These are phyloP conservation scores for Fagopyrum homotropicum DNA, from an alignment of 148 eudicot genomes.

Conservation along the genomic window DNA sequence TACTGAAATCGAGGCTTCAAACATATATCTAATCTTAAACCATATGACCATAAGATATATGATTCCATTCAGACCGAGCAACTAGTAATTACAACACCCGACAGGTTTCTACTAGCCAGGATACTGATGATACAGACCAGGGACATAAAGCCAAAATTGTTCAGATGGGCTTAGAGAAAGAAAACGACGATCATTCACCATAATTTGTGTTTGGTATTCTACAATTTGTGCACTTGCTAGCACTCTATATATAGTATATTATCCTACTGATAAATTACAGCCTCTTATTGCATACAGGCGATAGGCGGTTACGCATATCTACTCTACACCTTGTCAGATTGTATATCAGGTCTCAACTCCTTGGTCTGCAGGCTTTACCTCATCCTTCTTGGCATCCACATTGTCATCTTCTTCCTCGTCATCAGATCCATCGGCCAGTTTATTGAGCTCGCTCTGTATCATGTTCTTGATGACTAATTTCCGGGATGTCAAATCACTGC, in stretches of 20 bases:
- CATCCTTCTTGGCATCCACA: constrained; percentile 28
- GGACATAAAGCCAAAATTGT: background rate
- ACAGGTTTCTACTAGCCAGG: background rate
- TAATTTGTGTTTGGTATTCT: background rate
- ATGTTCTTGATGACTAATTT: constrained; percentile 69
- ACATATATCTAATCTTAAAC: no score
- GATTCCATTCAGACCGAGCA: background rate
- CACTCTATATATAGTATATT: constrained; percentile 3
- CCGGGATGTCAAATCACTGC: constrained; percentile 53
- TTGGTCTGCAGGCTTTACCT: constrained; percentile 31
- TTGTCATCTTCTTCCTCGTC: constrained; percentile 68
- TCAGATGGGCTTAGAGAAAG: background rate
- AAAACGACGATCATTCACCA: background rate
- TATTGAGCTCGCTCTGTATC: constrained; percentile 92
- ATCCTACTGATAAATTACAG: constrained; percentile 1
- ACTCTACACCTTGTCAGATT: constrained; percentile 11
- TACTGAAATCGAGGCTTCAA: no score
- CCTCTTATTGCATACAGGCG: constrained; percentile 4
- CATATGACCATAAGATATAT: no score
- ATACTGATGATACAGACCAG: background rate
- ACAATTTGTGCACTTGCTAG: background rate
- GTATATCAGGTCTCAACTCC: constrained; percentile 38
- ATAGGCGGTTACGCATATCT: background rate
- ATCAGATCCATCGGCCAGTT: constrained; percentile 77
- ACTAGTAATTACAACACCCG: background rate